Conservation (phyloP, 495 filamentous ascomycete genomes). For the Penicillium bovifimosum region DNA sequence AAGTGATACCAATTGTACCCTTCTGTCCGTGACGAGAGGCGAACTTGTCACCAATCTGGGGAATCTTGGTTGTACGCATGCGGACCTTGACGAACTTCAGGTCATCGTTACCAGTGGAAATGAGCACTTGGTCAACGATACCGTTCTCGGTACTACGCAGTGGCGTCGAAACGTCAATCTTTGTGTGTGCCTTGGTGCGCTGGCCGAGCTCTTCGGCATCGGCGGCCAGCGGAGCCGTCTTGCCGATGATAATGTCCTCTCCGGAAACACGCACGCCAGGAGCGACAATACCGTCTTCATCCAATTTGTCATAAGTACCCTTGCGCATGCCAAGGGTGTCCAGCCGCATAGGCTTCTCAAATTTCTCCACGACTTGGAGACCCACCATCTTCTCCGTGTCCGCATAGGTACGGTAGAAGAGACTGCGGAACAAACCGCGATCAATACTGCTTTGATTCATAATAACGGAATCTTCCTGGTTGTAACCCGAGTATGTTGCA, state of each 20-base stretch:
- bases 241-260: conserved; percentile 98
- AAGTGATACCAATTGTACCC: conserved; percentile 97
- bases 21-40: conserved; percentile 99
- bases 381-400: conserved; percentile 94
- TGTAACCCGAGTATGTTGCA: conserved; percentile 96
- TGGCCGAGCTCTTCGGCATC: conserved; percentile 93
- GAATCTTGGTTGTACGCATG: conserved; percentile 94
- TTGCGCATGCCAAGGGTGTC: conserved; percentile 89
- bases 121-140: conserved; percentile 86
- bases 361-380: conserved; percentile 79
- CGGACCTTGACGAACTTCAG: conserved; percentile 93
- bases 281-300: conserved; percentile 88
- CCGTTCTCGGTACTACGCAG: conserved; percentile 92
- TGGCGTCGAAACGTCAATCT: conserved; percentile 91
- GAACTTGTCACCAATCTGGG: conserved; percentile 99
- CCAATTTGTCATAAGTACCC: conserved; percentile 96
- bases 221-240: conserved; percentile 88
- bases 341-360: conserved; percentile 86
- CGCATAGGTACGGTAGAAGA: conserved; percentile 96
- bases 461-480: conserved; percentile 99
- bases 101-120: conserved; percentile 82
- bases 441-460: conserved; percentile 99
- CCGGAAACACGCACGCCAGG: conserved; percentile 92
- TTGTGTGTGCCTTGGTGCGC: conserved; percentile 79
- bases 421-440: conserved; percentile 90